These are phyloP conservation scores for Onygenales sp. DNA, from an alignment of 2,329 filamentous ascomycete genomes.

Conservation along the genomic window DNA sequence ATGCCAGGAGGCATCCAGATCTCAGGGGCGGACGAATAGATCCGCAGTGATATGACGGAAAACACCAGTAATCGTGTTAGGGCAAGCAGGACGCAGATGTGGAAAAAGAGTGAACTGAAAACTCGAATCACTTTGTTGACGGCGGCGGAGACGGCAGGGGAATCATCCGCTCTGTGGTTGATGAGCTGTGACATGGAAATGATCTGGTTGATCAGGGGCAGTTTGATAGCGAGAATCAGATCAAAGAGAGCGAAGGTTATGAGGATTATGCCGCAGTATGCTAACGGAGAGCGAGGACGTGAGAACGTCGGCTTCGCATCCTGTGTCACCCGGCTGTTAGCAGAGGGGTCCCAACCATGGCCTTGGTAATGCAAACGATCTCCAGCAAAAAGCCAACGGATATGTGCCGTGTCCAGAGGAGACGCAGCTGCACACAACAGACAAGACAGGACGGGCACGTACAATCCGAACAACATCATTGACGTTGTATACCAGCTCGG, in stretches of 20 bases:
- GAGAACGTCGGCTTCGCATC: conserved; percentile 56
- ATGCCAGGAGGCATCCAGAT: conserved; percentile 15
- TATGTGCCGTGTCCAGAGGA: background rate
- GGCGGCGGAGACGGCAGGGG: conserved; percentile 1
- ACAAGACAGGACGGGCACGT: conserved; percentile 12
- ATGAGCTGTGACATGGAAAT: conserved; percentile 39
- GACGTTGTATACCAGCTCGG: conserved; percentile 69
- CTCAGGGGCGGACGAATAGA: conserved; percentile 25
- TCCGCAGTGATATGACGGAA: conserved; percentile 27
- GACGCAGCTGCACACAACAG: background rate
- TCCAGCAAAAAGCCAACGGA: background rate
- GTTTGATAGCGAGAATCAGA: conserved; percentile 48
- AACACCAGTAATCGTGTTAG: conserved; percentile 27
- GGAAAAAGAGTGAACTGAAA: conserved; percentile 25
- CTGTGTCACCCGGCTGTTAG: conserved; percentile 12
- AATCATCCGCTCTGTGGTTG: conserved; percentile 3
- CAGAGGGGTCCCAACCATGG: background rate
- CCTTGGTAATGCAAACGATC: background rate
- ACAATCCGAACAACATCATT: conserved; percentile 79
- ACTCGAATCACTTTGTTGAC: conserved; percentile 8
- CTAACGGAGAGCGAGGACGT: conserved; percentile 57
- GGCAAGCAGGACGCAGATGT: conserved; percentile 29
- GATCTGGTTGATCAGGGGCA: conserved; percentile 58
- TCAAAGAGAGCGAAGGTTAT: conserved; percentile 57
- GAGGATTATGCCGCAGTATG: conserved; percentile 59